Conservation (phyloP, 202 grass and related monocot genomes). For the Schoenoplectus tabernaemontani region DNA sequence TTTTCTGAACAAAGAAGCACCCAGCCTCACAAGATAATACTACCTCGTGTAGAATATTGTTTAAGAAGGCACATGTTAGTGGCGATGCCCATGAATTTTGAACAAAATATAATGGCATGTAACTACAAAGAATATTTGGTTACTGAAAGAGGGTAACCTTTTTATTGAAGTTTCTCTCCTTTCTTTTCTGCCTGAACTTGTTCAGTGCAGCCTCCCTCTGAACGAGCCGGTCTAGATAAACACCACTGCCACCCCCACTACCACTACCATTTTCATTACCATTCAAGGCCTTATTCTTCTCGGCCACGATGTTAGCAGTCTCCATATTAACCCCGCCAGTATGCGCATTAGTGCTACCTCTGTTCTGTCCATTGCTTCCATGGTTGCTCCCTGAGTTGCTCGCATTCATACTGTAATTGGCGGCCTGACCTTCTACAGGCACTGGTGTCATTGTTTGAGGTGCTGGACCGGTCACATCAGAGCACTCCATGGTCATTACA, state of each 20-base stretch:
- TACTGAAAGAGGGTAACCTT: slow-evolving; percentile 45
- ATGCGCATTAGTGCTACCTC: slow-evolving; percentile 39
- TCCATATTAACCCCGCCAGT: slow-evolving; percentile 41
- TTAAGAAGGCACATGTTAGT: neutral
- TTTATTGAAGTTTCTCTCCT: slow-evolving; percentile 68
- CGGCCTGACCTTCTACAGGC: slow-evolving; percentile 54
- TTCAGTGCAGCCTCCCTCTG: slow-evolving; percentile 66
- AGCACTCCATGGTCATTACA: slow-evolving; percentile 23
- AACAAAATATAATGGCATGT: neutral
- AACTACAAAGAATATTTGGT: too few species aligned
- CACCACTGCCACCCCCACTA: slow-evolving; percentile 43
- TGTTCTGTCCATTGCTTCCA: slow-evolving; percentile 54
- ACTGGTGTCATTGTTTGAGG: slow-evolving; percentile 36
- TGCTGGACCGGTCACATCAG: slow-evolving; percentile 20
- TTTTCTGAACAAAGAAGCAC: neutral
- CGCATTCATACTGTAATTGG: slow-evolving; percentile 51
- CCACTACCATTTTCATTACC: slow-evolving; percentile 39
- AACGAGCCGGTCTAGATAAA: slow-evolving; percentile 34
- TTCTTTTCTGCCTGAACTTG: slow-evolving; percentile 73
- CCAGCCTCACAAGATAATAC: neutral
- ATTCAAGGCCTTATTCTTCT: slow-evolving; percentile 34
- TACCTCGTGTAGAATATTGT: neutral
- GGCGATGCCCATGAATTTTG: neutral
- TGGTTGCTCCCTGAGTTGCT: slow-evolving; percentile 73
- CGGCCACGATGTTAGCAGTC: slow-evolving; percentile 26